Evolutionary conservation across 2,329 filamentous ascomycete species (phyloP).

Genomic region (Didymella segeticola): DNA sequence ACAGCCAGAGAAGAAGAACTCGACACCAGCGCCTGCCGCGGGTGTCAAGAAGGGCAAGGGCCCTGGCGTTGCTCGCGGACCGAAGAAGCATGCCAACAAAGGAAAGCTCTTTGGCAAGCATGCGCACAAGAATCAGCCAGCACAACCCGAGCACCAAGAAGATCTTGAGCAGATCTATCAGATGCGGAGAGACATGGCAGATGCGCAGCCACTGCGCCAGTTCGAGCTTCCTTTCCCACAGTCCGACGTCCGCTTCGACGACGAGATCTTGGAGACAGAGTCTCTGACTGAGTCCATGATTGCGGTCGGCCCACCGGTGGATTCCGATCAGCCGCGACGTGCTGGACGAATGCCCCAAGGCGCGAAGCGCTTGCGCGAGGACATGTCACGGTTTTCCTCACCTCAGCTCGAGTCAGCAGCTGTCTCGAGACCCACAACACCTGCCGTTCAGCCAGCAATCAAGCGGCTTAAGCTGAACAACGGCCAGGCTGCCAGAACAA

Average conservation of each 20-base stretch:
- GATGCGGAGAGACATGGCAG: slow-evolving; percentile 35
- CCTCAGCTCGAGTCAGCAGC: slow-evolving; percentile 40
- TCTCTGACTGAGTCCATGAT: slow-evolving; percentile 46
- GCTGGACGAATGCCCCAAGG: slow-evolving; percentile 36
- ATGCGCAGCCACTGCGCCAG: slow-evolving; percentile 33
- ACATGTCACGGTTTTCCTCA: slow-evolving; percentile 39
- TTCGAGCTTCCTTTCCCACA: slow-evolving; percentile 31
- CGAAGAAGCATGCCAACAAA: slow-evolving; percentile 42
- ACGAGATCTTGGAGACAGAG: slow-evolving; percentile 47
- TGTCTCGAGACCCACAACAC: slow-evolving; percentile 44
- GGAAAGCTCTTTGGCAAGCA: slow-evolving; percentile 40
- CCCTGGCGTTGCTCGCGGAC: slow-evolving; percentile 34
- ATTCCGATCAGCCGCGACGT: slow-evolving; percentile 39
- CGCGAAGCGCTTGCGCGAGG: slow-evolving; percentile 43
- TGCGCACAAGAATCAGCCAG: slow-evolving; percentile 38
- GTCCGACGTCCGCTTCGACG: slow-evolving; percentile 46
- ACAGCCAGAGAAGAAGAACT: slow-evolving; percentile 32
- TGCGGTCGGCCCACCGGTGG: slow-evolving; percentile 44
- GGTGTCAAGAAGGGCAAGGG: slow-evolving; percentile 39
- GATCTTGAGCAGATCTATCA: slow-evolving; percentile 35
- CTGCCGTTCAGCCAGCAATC: slow-evolving; percentile 35
- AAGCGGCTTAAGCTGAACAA: slow-evolving; percentile 47
- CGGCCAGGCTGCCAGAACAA: slow-evolving; percentile 45
- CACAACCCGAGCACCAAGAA: slow-evolving; percentile 35
- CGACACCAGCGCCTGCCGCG: slow-evolving; percentile 22